Conservation (phyloP, 2,329 filamentous ascomycete species). For the Cytospora piceicola region DNA sequence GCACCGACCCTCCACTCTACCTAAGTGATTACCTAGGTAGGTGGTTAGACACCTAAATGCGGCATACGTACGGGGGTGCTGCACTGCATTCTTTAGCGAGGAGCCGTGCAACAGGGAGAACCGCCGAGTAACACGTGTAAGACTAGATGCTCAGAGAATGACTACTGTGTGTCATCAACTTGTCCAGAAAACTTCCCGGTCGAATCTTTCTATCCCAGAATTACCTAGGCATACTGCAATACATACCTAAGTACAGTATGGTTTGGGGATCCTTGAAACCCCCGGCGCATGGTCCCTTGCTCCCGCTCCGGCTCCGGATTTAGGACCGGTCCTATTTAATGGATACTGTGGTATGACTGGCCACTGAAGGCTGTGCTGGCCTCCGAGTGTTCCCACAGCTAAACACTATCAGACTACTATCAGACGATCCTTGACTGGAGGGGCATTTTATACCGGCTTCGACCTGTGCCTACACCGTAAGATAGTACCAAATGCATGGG, state of each 20-base stretch:
- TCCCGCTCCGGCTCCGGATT: constrained; percentile 3
- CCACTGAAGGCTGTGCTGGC: neutral
- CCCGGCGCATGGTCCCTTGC: neutral
- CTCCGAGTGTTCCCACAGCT: neutral
- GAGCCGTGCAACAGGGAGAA: neutral
- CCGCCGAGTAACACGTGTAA: neutral
- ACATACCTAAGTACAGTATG: no score
- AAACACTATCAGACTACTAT: neutral
- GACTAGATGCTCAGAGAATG: no score
- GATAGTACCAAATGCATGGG: neutral
- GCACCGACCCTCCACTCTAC: no score
- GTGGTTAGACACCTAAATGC: neutral
- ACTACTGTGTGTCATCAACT: no score
- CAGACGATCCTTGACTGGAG: neutral
- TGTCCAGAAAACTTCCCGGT: neutral
- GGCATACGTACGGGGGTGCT: neutral
- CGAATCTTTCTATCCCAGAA: neutral
- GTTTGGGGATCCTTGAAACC: neutral
- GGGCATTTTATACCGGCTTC: neutral
- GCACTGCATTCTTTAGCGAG: constrained; percentile 1
- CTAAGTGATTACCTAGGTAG: no score
- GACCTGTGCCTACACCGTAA: neutral
- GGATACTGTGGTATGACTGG: neutral
- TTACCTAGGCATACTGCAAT: neutral
- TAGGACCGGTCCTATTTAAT: neutral